These are phyloP conservation scores for Sugiyamaella americana DNA, from an alignment of 805 yeast species.

Conservation along the genomic window DNA sequence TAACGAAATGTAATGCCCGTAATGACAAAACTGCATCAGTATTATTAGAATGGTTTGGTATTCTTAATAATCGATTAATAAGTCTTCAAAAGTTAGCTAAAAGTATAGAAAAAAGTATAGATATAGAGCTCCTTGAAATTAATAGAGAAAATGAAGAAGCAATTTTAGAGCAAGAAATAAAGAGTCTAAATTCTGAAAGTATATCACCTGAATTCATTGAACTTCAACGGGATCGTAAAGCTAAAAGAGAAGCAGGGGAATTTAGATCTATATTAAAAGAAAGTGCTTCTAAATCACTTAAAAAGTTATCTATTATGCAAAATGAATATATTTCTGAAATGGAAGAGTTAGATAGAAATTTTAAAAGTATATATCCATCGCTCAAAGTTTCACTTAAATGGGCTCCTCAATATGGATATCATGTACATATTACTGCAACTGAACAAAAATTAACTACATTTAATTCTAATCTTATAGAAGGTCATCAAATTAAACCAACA, in stretches of 20 bases:
- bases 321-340: neutral
- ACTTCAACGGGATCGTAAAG: slow-evolving; percentile 3
- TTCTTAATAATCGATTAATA: slow-evolving; percentile 21
- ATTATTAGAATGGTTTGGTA: slow-evolving; percentile 6
- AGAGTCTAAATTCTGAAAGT: slow-evolving; percentile 9
- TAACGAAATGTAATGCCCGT: neutral
- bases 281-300: slow-evolving; percentile 15
- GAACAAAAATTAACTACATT: slow-evolving; percentile 11
- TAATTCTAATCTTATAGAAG: slow-evolving; percentile 5
- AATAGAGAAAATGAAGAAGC: slow-evolving; percentile 2
- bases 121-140: slow-evolving; percentile 28
- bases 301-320: slow-evolving; percentile 22
- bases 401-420: slow-evolving; percentile 42
- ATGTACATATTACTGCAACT: slow-evolving; percentile 39
- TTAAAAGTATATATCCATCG: slow-evolving; percentile 13
- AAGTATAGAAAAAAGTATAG: slow-evolving; percentile 39
- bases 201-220: slow-evolving; percentile 8
- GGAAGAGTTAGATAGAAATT: slow-evolving; percentile 19
- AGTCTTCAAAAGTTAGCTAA: slow-evolving; percentile 33
- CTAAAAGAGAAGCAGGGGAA: slow-evolving; percentile 8
- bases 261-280: slow-evolving; percentile 21
- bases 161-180: slow-evolving; percentile 2
- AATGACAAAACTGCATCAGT: neutral
- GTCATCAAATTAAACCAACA: slow-evolving; percentile 36
- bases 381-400: slow-evolving; percentile 33